Percentiles rank a stretch among this genome's conserved stretches.
phyloP scores from a whole-genome alignment of 306 rosid species.

The Rosa lucieae region DNA sequence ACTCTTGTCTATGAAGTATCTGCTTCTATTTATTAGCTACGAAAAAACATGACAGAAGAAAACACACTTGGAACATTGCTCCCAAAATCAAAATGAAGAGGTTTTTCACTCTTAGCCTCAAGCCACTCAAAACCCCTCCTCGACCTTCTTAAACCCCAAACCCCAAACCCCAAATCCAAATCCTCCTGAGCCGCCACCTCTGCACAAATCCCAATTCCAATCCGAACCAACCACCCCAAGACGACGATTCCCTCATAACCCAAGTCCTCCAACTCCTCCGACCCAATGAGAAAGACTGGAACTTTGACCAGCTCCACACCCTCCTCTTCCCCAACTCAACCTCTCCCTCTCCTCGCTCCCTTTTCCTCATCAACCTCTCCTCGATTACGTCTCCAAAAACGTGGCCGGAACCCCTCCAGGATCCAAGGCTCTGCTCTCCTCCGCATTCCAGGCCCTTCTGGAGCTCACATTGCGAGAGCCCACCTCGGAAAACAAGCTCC shows the following conservation, averaged over 20 bases:
- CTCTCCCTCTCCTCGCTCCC: slow-evolving; percentile 30
- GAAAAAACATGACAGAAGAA: no score
- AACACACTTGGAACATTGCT: not conserved
- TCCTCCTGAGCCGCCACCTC: slow-evolving; percentile 22
- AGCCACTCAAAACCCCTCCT: not conserved
- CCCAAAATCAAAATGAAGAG: not conserved
- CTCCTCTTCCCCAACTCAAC: slow-evolving; percentile 43
- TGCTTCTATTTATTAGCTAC: no score
- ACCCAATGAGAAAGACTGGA: slow-evolving; percentile 41
- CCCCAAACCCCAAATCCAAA: slow-evolving; percentile 4
- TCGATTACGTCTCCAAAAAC: slow-evolving; percentile 27
- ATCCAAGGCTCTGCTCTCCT: slow-evolving; percentile 24
- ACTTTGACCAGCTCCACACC: slow-evolving; percentile 39
- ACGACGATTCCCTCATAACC: slow-evolving; percentile 16
- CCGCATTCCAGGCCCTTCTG: slow-evolving; percentile 48
- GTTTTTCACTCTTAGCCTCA: not conserved
- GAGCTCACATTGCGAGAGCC: slow-evolving; percentile 47
- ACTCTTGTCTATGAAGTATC: no score
- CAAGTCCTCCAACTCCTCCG: slow-evolving; percentile 50
- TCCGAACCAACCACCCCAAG: not conserved
- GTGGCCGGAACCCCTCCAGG: not conserved
- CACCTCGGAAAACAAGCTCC: slow-evolving; percentile 32
- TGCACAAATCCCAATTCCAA: slow-evolving; percentile 9
- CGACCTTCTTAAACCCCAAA: slow-evolving; percentile 25
- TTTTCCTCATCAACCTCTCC: slow-evolving; percentile 40